Base-by-base conservation (phyloP, 2,329 filamentous ascomycete genomes). In the Coleophoma eucalyptorum region DNA sequence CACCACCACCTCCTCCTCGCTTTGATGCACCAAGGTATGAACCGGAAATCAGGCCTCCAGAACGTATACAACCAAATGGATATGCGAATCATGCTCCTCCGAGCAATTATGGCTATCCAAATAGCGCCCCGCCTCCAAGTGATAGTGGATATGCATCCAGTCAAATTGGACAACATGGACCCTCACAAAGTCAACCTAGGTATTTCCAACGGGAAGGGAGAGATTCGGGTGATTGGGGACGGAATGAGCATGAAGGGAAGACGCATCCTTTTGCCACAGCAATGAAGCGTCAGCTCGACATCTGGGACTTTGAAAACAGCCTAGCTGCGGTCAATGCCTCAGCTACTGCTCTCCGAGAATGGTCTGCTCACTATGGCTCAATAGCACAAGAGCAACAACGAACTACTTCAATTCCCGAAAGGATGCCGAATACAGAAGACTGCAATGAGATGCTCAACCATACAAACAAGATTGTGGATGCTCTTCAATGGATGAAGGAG, bases 401-500 rank as follows among this genome's bases (percentile, higher is more conserved):
- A 33, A 69, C 70, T 19, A 72, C 52, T 67, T 62, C 72, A 37
- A 68, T 72, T 2, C 70, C 74, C 11, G 72, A 73, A 34, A 73
- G 74, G 1, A 71, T 79, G 58, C 77, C 77, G 1, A 68, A 67
- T 4, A 48, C 79, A 15, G 68, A 74, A 26, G 75, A 78, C 43
- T 70, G 79, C 18, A 74, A 80, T 40, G 74, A 78, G 8, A 75
- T 81, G 72, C 63, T 79, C 35, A 66, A 67, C 50, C 71, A 77
- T 49, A 68, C 70, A 20, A 67, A 72, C 13, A 60, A 56, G 50
- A 58, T 64, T 31, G 50, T 42, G 7, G 34, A 48, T 6, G 58
- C 79, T 18, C 64, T 88, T 40, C 67, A 76, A 48, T 78, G 80
- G 52, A 80, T 87, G 65, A 74, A 79, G 44, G 78, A 82, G 16